These are phyloP conservation scores for Pinus tabuliformis DNA, from an alignment of 75 land plant species.

Conservation along the genomic window DNA sequence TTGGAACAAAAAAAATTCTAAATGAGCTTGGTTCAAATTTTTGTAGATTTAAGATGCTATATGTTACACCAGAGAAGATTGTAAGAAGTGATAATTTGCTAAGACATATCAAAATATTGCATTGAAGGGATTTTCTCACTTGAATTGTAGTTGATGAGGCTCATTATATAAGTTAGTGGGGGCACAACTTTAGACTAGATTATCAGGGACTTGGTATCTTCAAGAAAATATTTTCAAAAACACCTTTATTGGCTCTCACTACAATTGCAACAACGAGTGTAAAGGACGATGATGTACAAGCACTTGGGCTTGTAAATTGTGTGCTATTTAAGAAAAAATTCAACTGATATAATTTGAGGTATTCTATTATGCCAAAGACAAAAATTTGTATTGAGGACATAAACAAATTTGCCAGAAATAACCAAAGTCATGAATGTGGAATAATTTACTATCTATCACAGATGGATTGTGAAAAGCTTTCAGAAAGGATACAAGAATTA, in stretches of 20 bases:
- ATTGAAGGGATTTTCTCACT: conserved; percentile 60
- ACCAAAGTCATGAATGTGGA: conserved; percentile 88
- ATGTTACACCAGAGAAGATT: too few species aligned
- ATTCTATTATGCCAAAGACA: conserved; percentile 80
- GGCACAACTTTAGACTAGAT: conserved; percentile 98
- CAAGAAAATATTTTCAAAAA: conserved; percentile 77
- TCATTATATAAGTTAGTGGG: conserved; percentile 99
- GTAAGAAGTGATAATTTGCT: conserved; percentile 77
- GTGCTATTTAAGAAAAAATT: conserved; percentile 90
- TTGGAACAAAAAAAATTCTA: too few species aligned
- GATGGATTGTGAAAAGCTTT: conserved; percentile 93
- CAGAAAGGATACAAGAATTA: conserved; percentile 77
- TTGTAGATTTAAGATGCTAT: too few species aligned
- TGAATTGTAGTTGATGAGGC: conserved; percentile 98
- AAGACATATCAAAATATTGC: conserved; percentile 69
- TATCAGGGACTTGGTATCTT: conserved; percentile 97
- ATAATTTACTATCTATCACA: conserved; percentile 94
- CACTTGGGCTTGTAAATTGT: conserved; percentile 83
- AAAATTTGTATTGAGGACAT: conserved; percentile 93
- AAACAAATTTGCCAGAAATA: conserved; percentile 82
- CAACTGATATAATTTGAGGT: conserved; percentile 92
- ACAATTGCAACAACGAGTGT: conserved; percentile 97
- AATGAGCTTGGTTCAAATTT: too few species aligned
- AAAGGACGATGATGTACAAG: conserved; percentile 98
- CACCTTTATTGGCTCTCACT: conserved; percentile 89